Evolutionary conservation across 371 early-diverging fungal species (phyloP).

Genomic region (Capillidium rhysosporum): DNA sequence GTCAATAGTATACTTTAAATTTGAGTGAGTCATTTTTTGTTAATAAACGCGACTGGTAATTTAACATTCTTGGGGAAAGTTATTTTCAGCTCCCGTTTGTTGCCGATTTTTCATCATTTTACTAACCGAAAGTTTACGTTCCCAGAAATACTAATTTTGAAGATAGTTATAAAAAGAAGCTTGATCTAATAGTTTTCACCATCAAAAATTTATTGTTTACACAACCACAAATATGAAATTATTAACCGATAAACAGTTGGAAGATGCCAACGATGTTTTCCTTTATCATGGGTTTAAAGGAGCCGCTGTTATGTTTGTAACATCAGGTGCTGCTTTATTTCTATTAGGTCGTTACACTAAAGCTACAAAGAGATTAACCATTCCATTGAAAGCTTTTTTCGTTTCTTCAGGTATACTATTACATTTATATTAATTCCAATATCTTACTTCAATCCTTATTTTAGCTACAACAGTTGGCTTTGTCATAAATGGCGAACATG

Average conservation of each 20-base stretch:
- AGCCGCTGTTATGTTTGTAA: neutral
- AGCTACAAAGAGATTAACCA: neutral
- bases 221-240: neutral
- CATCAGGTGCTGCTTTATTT: neutral
- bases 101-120: no score
- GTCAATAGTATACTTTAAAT: no score
- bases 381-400: conserved; percentile 10
- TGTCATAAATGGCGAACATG: conserved; percentile 9
- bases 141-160: no score
- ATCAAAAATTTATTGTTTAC: no score
- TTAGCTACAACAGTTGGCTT: conserved; percentile 7
- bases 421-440: neutral
- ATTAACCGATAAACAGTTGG: conserved; percentile 2
- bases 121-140: no score
- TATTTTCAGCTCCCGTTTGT: no score
- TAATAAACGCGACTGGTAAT: no score
- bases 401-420: conserved; percentile 1
- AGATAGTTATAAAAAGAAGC: no score
- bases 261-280: conserved; percentile 5
- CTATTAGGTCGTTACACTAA: neutral
- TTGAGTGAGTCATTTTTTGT: no score
- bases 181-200: no score
- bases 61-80: no score
- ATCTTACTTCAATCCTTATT: neutral
- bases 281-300: neutral